Conservation (phyloP, 1,284 basidiomycete genomes). For the Ceratobasidium sp. region DNA sequence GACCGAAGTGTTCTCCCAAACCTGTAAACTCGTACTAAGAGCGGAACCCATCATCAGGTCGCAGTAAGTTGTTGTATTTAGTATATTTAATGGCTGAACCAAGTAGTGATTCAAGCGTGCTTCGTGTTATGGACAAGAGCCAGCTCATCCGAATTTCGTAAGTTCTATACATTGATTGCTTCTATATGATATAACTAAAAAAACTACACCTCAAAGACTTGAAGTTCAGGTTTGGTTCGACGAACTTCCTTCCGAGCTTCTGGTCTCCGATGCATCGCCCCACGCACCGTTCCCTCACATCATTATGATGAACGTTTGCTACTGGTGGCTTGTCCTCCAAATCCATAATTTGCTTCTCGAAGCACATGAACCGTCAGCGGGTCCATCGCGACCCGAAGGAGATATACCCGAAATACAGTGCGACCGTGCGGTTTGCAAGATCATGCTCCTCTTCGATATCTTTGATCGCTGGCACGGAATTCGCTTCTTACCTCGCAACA, state of each 20-base stretch:
- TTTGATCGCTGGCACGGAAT: background rate
- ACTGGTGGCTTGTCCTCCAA: background rate
- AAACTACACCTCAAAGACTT: background rate
- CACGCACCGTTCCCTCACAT: slow-evolving; percentile 41
- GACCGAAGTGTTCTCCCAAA: background rate
- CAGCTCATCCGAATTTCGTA: background rate
- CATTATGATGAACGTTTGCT: background rate
- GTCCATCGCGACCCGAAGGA: background rate
- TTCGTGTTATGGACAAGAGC: too few species aligned
- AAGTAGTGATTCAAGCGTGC: background rate
- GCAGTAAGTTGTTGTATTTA: background rate
- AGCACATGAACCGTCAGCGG: background rate
- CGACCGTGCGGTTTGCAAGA: background rate
- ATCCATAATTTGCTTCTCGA: background rate
- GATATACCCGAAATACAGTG: background rate
- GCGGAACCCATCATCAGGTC: background rate
- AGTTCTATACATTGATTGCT: background rate
- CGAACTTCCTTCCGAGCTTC: background rate
- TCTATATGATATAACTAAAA: too few species aligned
- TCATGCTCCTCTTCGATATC: background rate
- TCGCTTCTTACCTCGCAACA: background rate
- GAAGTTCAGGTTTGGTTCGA: background rate
- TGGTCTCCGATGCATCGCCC: slow-evolving; percentile 44
- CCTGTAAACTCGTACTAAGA: background rate
- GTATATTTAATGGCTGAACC: background rate